These are phyloP conservation scores for Zygotorulaspora sp. DNA, from an alignment of 805 yeast genomes.

Conservation along the genomic window DNA sequence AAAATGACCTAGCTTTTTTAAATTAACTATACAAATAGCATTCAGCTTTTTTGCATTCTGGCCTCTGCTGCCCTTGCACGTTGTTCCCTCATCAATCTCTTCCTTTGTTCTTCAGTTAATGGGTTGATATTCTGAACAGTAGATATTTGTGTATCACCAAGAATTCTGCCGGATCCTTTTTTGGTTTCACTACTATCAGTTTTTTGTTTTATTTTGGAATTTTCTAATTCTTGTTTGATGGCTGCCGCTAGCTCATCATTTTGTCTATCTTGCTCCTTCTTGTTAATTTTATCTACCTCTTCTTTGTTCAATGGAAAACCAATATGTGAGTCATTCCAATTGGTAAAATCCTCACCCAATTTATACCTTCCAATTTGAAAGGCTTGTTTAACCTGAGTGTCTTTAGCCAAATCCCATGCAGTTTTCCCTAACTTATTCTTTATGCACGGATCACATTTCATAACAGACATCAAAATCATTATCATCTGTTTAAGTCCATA, in stretches of 20 bases:
- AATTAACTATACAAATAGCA: too few species aligned
- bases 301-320: conserved; percentile 56
- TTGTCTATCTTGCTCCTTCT: conserved; percentile 37
- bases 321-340: conserved; percentile 68
- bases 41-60: conserved; percentile 44
- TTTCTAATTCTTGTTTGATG: conserved; percentile 26
- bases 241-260: conserved; percentile 39
- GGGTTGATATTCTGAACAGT: conserved; percentile 49
- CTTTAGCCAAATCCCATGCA: conserved; percentile 61
- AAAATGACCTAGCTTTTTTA: too few species aligned
- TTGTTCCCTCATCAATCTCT: conserved; percentile 84
- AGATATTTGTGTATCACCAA: conserved; percentile 26
- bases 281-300: conserved; percentile 45
- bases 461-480: conserved; percentile 49
- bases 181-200: conserved; percentile 19
- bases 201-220: conserved; percentile 27
- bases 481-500: conserved; percentile 66
- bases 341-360: conserved; percentile 63
- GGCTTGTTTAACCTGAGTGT: conserved; percentile 43
- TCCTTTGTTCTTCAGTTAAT: conserved; percentile 66
- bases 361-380: conserved; percentile 65
- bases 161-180: conserved; percentile 38
- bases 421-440: conserved; percentile 53
- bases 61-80: conserved; percentile 97
- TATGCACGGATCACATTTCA: conserved; percentile 68